Conservation (phyloP, 306 rosid species). For the Betula pendula region DNA sequence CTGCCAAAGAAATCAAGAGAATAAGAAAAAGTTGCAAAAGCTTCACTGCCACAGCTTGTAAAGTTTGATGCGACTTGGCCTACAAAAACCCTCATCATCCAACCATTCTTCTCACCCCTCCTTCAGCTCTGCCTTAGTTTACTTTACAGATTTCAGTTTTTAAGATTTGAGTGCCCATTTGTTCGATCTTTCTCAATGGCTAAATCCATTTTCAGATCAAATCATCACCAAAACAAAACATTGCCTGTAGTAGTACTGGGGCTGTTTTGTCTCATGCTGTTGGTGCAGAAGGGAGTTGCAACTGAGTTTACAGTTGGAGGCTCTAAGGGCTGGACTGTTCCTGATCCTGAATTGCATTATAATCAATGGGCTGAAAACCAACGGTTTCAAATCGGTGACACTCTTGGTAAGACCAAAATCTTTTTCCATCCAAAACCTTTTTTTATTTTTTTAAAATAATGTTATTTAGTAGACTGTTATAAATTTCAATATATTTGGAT, state of each 20-base stretch:
- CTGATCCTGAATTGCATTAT: constrained; percentile 51
- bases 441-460: too few relatives aligned
- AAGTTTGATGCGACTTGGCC: constrained; percentile 46
- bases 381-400: constrained; percentile 56
- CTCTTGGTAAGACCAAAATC: not conserved
- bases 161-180: not conserved
- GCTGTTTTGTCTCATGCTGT: constrained; percentile 44
- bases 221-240: constrained; percentile 28
- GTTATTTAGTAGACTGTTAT: too few relatives aligned
- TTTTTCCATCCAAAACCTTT: too few relatives aligned
- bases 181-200: constrained; percentile 44
- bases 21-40: constrained; percentile 58
- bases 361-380: constrained; percentile 78
- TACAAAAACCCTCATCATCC: constrained; percentile 57
- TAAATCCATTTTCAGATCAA: constrained; percentile 14
- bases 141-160: not conserved
- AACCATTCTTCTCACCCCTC: constrained; percentile 39
- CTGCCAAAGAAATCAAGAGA: constrained; percentile 43
- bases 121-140: constrained; percentile 14
- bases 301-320: constrained; percentile 61
- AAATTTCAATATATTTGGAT: too few relatives aligned
- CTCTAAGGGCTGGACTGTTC: constrained; percentile 68
- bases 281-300: constrained; percentile 54
- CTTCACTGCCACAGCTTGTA: constrained; percentile 58
- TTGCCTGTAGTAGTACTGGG: constrained; percentile 32